These are phyloP conservation scores for Magnusiomyces sp. DNA, from an alignment of 1,139 yeast genomes.

Conservation along the genomic window DNA sequence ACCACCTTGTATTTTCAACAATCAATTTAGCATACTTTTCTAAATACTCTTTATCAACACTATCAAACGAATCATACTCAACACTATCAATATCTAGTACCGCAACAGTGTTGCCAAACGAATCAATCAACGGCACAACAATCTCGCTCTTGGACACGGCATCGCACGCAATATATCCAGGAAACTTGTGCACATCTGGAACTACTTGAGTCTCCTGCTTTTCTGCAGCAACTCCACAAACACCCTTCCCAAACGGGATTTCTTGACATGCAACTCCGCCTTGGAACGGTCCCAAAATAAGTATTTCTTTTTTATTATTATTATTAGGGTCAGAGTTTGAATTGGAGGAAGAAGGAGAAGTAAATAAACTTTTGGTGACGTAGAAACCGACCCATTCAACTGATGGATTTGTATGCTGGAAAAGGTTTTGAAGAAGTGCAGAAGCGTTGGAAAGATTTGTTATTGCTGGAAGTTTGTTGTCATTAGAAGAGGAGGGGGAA, in stretches of 20 bases:
- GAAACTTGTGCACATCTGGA: constrained; percentile 62
- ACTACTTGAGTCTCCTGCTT: constrained; percentile 59
- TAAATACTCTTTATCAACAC: constrained; percentile 48
- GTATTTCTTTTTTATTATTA: constrained; percentile 35
- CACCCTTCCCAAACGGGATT: constrained; percentile 74
- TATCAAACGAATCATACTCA: constrained; percentile 54
- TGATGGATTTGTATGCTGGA: constrained; percentile 27
- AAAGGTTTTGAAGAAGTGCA: constrained; percentile 82
- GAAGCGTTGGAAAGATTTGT: constrained; percentile 81
- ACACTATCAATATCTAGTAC: constrained; percentile 85
- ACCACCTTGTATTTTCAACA: constrained; percentile 1
- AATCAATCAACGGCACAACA: constrained; percentile 66
- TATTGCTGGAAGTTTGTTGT: constrained; percentile 42
- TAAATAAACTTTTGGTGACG: no score
- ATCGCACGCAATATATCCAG: constrained; percentile 96
- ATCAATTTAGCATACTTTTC: constrained; percentile 51
- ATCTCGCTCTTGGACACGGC: constrained; percentile 90
- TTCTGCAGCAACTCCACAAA: constrained; percentile 79
- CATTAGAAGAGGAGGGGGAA: constrained; percentile 42
- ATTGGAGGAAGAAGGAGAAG: no score
- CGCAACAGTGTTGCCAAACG: constrained; percentile 43
- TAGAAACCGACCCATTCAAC: constrained; percentile 97
- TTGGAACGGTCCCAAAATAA: constrained; percentile 86
- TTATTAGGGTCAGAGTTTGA: no score
- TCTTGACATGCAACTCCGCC: constrained; percentile 94